Base-by-base conservation (phyloP, 148 eudicot species). In the Chenopodium formosanum region DNA sequence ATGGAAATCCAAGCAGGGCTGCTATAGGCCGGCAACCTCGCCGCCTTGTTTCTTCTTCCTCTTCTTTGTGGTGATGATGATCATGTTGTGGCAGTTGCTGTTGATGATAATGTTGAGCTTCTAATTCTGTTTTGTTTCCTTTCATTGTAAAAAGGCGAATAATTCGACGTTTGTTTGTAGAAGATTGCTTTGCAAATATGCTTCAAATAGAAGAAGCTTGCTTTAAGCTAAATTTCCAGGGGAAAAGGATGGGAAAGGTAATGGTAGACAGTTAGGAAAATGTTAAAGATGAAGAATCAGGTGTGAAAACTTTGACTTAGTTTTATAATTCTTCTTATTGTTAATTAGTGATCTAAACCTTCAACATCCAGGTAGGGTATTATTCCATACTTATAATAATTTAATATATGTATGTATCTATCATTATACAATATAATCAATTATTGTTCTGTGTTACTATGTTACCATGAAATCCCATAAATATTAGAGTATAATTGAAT, bases 1-100 rank as follows among this genome's bases (percentile, higher is more conserved):
- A 91, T 44, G 92, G 94, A 14, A 91, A 82, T 6, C 94, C 90
- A 74, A 91, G 77, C 66, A 91, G 78, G 80, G 82, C 90, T 2
- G 91, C 94, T 47, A 91, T 77, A 5, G 94, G 94, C 40, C 92
- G 77, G 53, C 92, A 91, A 44, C 87, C 84, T 74, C 84, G 69
- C 13, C 47, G 72, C 25, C 14, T 68, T 12, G n/a, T 8, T 50
- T 78, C 67, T 25, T 85, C 70, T 64, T 81, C 50, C 29, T 58
- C 79, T 1, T 84, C 37, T 2, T 76, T 52, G 0, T 84, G 34
- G 0, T 80, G 10, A 14, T 70, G 73, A 13, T 67, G 20, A 75
- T 76, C 65, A 68, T 76, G 78, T 11, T 79, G 44, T 40, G 44
- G 44, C 44, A 40, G 44, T 40, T 40, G 37, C 31, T 83, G 34